These are phyloP conservation scores for Talaromyces rugulosus DNA, from an alignment of 2,329 filamentous ascomycete species.

Conservation along the genomic window DNA sequence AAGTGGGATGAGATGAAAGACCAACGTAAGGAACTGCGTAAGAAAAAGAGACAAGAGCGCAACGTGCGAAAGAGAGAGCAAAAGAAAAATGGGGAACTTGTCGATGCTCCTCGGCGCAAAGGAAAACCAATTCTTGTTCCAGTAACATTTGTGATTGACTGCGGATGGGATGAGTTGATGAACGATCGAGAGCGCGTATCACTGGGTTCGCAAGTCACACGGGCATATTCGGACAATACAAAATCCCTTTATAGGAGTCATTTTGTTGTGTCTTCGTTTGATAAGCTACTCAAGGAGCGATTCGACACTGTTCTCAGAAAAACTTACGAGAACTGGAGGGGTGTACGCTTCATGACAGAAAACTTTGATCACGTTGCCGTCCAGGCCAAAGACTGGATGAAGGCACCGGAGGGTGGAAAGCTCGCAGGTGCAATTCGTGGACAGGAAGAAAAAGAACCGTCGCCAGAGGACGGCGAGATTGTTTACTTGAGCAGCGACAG, in stretches of 20 bases:
- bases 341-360: slow-evolving; percentile 66
- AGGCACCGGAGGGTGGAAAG: slow-evolving; percentile 49
- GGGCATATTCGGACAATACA: slow-evolving; percentile 85
- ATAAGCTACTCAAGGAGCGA: slow-evolving; percentile 67
- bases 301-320: slow-evolving; percentile 72
- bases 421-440: slow-evolving; percentile 54
- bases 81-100: slow-evolving; percentile 32
- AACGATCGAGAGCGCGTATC: slow-evolving; percentile 78
- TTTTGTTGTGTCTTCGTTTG: slow-evolving; percentile 73
- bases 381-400: slow-evolving; percentile 66
- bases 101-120: slow-evolving; percentile 20
- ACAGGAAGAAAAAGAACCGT: slow-evolving; percentile 31
- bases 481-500: slow-evolving; percentile 92
- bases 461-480: slow-evolving; percentile 53
- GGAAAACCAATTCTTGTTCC: slow-evolving; percentile 58
- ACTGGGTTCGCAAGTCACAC: slow-evolving; percentile 75
- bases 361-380: slow-evolving; percentile 69
- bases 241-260: slow-evolving; percentile 64
- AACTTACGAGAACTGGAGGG: slow-evolving; percentile 75
- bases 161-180: slow-evolving; percentile 90
- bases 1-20: slow-evolving; percentile 71
- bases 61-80: slow-evolving; percentile 47
- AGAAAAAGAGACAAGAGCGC: slow-evolving; percentile 51
- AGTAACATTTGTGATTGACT: slow-evolving; percentile 80
- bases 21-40: slow-evolving; percentile 54